These are phyloP conservation scores for Mortierella alpina DNA, from an alignment of 192 early-diverging fungal genomes.

Conservation along the genomic window DNA sequence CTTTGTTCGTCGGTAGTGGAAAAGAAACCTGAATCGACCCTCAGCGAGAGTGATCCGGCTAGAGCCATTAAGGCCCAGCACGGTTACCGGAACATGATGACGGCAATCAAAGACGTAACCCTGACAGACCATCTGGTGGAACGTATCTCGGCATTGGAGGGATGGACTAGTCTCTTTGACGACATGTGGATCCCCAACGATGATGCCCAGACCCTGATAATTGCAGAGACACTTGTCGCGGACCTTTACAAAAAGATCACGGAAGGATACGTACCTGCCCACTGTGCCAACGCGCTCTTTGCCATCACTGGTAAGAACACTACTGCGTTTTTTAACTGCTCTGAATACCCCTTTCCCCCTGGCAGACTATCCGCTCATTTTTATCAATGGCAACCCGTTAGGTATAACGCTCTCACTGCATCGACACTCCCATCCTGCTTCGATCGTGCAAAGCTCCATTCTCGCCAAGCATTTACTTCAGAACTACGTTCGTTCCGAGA, in stretches of 20 bases:
- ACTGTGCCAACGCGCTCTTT: constrained; percentile 52
- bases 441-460: constrained; percentile 35
- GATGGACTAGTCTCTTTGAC: constrained; percentile 63
- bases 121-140: constrained; percentile 65
- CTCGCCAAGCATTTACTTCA: constrained; percentile 47
- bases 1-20: constrained; percentile 34
- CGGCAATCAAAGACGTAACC: constrained; percentile 59
- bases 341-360: neutral
- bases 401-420: constrained; percentile 34
- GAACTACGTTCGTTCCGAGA: constrained; percentile 34
- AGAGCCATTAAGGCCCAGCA: constrained; percentile 33
- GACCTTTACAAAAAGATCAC: constrained; percentile 51
- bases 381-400: neutral
- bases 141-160: constrained; percentile 49
- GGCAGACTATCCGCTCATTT: neutral
- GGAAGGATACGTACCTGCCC: constrained; percentile 51
- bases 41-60: neutral
- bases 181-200: constrained; percentile 34
- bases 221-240: constrained; percentile 40
- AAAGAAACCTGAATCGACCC: constrained; percentile 14
- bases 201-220: constrained; percentile 18
- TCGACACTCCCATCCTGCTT: constrained; percentile 30
- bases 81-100: constrained; percentile 59
- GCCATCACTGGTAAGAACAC: constrained; percentile 52
- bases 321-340: neutral